Percentiles rank a stretch among this genome's conserved stretches.
Conservation (phyloP, 2,329 filamentous ascomycete species). For the Paraphoma chrysanthemicola region DNA sequence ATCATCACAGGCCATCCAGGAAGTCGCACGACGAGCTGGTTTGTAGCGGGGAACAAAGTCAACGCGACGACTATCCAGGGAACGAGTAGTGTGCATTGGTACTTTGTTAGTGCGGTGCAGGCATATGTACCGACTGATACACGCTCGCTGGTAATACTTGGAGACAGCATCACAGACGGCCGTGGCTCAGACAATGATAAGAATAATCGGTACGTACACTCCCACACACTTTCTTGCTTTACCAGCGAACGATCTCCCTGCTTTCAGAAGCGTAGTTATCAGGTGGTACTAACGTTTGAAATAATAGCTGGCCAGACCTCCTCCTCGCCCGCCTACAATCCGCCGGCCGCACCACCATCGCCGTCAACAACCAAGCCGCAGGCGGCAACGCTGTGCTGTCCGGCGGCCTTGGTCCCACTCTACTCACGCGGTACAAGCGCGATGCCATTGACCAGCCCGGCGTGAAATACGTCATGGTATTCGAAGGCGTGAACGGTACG, state of each 20-base stretch:
- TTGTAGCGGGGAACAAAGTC: not conserved
- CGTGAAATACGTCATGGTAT: constrained; percentile 68
- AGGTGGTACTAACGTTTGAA: not conserved
- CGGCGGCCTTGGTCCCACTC: constrained; percentile 68
- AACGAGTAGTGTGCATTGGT: constrained; percentile 38
- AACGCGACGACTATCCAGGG: not conserved
- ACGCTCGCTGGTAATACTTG: constrained; percentile 60
- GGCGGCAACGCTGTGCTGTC: constrained; percentile 71
- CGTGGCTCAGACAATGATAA: constrained; percentile 52
- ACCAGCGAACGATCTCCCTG: not conserved
- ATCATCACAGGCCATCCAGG: constrained; percentile 70
- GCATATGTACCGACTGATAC: constrained; percentile 56
- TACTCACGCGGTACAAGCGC: constrained; percentile 67
- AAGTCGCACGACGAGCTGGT: constrained; percentile 68
- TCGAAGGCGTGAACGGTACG: constrained; percentile 65
- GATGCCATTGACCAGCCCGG: constrained; percentile 67
- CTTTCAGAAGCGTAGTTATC: not conserved
- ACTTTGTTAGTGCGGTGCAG: constrained; percentile 63
- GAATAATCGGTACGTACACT: constrained; percentile 1
- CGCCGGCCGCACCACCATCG: constrained; percentile 56
- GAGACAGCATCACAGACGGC: constrained; percentile 72
- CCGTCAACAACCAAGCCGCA: constrained; percentile 70
- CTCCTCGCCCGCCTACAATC: constrained; percentile 54
- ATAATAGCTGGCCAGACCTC: constrained; percentile 51
- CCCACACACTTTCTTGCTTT: not conserved